Conservation (phyloP, 257 asterid genomes). For the Ilex asprella region DNA sequence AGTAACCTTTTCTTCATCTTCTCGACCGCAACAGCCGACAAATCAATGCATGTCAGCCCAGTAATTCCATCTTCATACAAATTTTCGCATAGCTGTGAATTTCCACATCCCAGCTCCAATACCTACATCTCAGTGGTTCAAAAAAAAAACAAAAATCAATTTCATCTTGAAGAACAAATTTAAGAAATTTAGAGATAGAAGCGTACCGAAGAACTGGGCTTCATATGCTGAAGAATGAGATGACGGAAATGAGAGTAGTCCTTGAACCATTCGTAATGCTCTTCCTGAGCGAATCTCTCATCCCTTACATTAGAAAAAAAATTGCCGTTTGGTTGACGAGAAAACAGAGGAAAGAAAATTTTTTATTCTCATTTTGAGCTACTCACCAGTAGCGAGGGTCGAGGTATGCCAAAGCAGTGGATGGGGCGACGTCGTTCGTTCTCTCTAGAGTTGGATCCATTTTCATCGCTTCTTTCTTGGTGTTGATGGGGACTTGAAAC, state of each 20-base stretch:
- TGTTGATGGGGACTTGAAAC: no score
- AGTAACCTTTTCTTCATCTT: conserved; percentile 69
- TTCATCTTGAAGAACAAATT: not conserved
- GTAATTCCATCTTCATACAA: conserved; percentile 71
- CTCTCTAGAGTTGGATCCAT: not conserved
- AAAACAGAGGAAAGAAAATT: not conserved
- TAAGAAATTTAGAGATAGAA: conserved; percentile 4
- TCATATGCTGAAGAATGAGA: conserved; percentile 56
- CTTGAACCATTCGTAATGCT: conserved; percentile 97
- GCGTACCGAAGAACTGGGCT: conserved; percentile 56
- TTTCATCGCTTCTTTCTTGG: not conserved
- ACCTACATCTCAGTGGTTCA: conserved; percentile 36
- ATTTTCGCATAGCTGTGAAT: conserved; percentile 81
- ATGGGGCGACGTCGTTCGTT: conserved; percentile 41
- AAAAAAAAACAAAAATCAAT: conserved; percentile 1
- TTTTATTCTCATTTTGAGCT: not conserved
- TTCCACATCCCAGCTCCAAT: conserved; percentile 94
- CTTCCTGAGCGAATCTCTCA: conserved; percentile 75
- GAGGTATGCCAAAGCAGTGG: conserved; percentile 67
- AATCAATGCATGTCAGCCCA: conserved; percentile 82
- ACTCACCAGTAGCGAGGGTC: conserved; percentile 70
- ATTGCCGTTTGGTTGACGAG: not conserved
- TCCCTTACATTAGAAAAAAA: conserved; percentile 44
- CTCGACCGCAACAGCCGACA: conserved; percentile 81
- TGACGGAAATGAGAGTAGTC: conserved; percentile 76